Base-by-base conservation (phyloP, 1,284 basidiomycete genomes). In the Cystobasidium pallidum region DNA sequence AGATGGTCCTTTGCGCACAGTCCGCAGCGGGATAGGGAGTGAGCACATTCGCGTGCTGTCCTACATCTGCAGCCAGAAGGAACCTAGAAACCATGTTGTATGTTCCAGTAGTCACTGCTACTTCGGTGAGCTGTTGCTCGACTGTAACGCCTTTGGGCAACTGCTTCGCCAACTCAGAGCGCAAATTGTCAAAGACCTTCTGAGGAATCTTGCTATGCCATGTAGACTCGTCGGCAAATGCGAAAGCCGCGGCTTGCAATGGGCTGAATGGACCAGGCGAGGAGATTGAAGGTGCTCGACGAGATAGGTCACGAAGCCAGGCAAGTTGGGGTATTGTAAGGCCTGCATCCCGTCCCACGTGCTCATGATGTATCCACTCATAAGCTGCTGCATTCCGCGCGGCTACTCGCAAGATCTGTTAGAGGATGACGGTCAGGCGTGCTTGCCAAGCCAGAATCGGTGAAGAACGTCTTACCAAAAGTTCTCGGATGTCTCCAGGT, bases 71-170 rank as follows among this genome's bases (percentile, higher is more conserved):
- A 2, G 81, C 80, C 55, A 83, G 80, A 43, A 83, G 78, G 66
- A 83, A 79, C 30, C 82, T 78, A 0, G 81, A 82, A 34, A 83
- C 82, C 81, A 83, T 82, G 77, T 83, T 83, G 78, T 83, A 83
- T 3, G 80, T 80, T 19, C 82, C 81, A 0, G 78, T 77, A 10
- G 81, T 81, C 17, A 81, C 80, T 7, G 80, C 79, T 2, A 80
- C 81, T 74, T 83, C 82, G 43, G 81, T 75, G 24, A 83, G 70
- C 70, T 82, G 80, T 66, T 80, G 79, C 19, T 79, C 77, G 39
- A 77, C 78, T 54, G 77, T 76, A 32, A 72, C 70, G 15, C 61
- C 75, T 30, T 66, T 74, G 0, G 68, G 68, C 39, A 78, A 77
- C 41, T 78, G 78, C 45, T 77, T 75, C 58, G 76, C 75, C 65